Conservation (phyloP, 140 eudicot species). For the Anethum foeniculum region DNA sequence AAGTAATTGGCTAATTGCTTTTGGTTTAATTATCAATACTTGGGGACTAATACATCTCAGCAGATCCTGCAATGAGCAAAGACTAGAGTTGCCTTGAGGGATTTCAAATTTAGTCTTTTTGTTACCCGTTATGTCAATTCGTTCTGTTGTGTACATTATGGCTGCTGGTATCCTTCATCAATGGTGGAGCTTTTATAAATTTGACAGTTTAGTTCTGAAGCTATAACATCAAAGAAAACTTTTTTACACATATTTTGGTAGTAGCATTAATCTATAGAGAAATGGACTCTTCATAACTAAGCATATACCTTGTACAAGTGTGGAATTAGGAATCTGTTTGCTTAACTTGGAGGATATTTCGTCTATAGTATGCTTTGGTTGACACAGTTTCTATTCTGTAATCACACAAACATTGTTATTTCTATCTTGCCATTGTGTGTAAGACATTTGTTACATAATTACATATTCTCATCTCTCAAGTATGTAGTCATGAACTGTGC, state of each 20-base stretch:
- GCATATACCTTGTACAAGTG: neutral
- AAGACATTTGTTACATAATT: no score
- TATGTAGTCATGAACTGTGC: neutral
- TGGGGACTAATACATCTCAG: no score
- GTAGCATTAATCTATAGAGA: neutral
- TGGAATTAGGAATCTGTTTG: neutral
- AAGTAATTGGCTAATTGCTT: neutral
- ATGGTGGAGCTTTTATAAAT: neutral
- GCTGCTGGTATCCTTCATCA: neutral
- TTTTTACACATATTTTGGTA: neutral
- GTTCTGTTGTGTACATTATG: neutral
- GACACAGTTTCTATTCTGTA: no score
- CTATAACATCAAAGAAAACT: neutral
- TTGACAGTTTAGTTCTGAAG: neutral
- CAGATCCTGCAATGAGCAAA: neutral
- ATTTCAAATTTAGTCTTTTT: neutral
- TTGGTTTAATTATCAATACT: neutral
- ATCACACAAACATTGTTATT: no score
- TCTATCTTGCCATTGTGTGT: no score
- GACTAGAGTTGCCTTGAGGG: neutral
- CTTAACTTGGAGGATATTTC: neutral
- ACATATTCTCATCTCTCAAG: neutral
- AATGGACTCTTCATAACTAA: neutral
- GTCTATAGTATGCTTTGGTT: neutral
- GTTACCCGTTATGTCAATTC: neutral